Percentiles rank a stretch among this genome's conserved stretches.
phyloP scores from a whole-genome alignment of 116 monocot genomes.

The Phalaenopsis hybrid region DNA sequence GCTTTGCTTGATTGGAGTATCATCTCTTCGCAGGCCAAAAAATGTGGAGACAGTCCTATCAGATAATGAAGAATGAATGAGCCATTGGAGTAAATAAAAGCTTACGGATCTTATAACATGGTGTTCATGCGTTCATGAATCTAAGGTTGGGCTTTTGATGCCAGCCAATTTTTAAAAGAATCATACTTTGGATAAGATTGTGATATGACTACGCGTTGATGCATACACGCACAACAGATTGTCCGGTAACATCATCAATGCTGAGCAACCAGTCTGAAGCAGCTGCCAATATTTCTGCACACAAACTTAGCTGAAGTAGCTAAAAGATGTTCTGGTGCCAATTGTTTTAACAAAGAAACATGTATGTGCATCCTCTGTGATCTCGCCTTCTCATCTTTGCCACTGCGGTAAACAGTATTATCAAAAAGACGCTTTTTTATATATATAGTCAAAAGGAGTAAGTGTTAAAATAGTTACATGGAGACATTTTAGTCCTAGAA shows the following conservation, averaged over 20 bases:
- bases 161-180: too few species aligned
- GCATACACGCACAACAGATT: conserved; percentile 74
- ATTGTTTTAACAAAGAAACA: conserved; percentile 84
- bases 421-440: too few species aligned
- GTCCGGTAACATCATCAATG: conserved; percentile 71
- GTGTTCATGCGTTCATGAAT: too few species aligned
- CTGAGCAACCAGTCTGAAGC: conserved; percentile 88
- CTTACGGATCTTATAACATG: too few species aligned
- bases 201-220: not conserved
- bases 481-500: too few species aligned
- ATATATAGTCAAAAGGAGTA: too few species aligned
- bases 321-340: conserved; percentile 96
- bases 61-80: not conserved
- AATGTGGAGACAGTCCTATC: conserved; percentile 72
- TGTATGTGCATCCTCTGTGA: conserved; percentile 88
- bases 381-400: conserved; percentile 66
- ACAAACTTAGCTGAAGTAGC: conserved; percentile 95
- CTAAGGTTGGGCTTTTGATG: too few species aligned
- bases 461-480: too few species aligned
- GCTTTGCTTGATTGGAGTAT: conserved; percentile 41
- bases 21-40: conserved; percentile 92
- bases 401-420: conserved; percentile 36
- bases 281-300: conserved; percentile 93
- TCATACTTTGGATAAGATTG: too few species aligned
- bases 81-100: not conserved